Conservation (phyloP, 495 filamentous ascomycete species). For the Parathielavia hyrcaniae region DNA sequence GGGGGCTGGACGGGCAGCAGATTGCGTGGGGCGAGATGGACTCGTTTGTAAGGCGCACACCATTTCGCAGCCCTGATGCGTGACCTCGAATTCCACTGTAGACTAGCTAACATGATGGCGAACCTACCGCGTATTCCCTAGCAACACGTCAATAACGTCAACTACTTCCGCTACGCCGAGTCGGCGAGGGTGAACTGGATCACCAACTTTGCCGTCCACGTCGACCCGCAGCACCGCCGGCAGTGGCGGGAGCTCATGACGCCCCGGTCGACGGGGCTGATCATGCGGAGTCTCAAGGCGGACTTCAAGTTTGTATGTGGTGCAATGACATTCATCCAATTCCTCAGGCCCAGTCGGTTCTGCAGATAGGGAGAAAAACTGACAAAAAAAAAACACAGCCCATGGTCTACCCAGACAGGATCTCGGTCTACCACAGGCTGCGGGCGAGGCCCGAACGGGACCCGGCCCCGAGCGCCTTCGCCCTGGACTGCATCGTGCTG, state of each 20-base stretch:
- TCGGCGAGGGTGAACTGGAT: slow-evolving; percentile 78
- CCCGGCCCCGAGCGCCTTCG: slow-evolving; percentile 31
- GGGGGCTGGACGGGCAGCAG: slow-evolving; percentile 63
- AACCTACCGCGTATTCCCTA: slow-evolving; percentile 12
- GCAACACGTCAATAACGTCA: slow-evolving; percentile 76
- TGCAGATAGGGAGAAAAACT: not conserved
- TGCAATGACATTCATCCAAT: not conserved
- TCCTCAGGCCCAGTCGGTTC: not conserved
- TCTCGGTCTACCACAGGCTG: slow-evolving; percentile 86
- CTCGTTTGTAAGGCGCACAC: slow-evolving; percentile 41
- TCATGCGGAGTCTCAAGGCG: slow-evolving; percentile 70
- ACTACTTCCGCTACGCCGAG: slow-evolving; percentile 80
- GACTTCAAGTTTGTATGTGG: slow-evolving; percentile 85
- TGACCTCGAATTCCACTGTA: not conserved
- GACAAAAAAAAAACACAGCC: slow-evolving; percentile 49
- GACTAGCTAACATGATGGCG: not conserved
- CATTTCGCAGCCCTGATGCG: slow-evolving; percentile 4
- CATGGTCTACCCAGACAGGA: slow-evolving; percentile 78
- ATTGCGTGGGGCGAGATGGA: slow-evolving; percentile 93
- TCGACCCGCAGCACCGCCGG: slow-evolving; percentile 58
- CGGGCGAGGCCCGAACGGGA: slow-evolving; percentile 31
- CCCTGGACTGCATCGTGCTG: slow-evolving; percentile 58
- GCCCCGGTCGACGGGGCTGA: slow-evolving; percentile 63
- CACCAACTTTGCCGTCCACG: slow-evolving; percentile 61
- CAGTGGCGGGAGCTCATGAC: slow-evolving; percentile 68